phyloP scores from a whole-genome alignment of 345 rosid species.

The Orychophragmus violaceus region DNA sequence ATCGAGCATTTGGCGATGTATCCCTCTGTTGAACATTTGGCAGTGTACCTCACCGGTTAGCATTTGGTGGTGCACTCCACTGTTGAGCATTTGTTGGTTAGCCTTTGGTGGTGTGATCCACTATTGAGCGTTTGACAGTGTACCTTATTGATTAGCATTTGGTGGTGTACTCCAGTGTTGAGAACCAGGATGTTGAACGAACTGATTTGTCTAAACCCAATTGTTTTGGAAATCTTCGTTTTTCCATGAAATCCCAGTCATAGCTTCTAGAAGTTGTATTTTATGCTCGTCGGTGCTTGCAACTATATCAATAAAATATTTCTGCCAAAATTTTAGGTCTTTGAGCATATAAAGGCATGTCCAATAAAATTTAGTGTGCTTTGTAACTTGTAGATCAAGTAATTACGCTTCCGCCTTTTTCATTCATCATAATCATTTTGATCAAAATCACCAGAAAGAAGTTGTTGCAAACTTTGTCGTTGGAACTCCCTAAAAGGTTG shows the following conservation, averaged over 20 bases:
- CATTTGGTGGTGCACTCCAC: no score
- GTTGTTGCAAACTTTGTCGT: no score
- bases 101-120: neutral
- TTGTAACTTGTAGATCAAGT: no score
- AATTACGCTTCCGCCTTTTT: neutral
- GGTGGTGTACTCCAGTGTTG: no score
- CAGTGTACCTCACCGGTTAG: neutral
- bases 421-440: no score
- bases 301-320: neutral
- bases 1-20: neutral
- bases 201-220: neutral
- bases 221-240: neutral
- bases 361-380: neutral
- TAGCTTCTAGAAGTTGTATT: neutral
- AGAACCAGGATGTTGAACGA: neutral
- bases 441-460: no score
- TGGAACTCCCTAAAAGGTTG: no score
- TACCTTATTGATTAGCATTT: no score
- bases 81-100: no score
- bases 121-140: no score
- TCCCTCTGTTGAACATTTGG: neutral
- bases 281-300: neutral
- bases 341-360: no score
- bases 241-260: no score
- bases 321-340: neutral